phyloP scores from a whole-genome alignment of 129 eudicot genomes.

The Artemisia tridentata region DNA sequence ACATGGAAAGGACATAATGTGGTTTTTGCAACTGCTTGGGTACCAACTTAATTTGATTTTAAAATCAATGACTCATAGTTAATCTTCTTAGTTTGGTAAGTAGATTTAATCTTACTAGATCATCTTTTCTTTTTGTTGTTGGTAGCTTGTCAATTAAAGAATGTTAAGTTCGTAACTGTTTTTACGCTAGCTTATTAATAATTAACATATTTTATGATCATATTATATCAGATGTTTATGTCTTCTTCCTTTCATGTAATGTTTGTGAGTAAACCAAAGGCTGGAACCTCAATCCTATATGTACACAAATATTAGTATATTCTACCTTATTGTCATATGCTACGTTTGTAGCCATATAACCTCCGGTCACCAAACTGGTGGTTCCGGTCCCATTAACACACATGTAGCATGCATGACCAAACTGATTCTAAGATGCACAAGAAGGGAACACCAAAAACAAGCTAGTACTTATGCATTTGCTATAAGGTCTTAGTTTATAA shows the following conservation, averaged over 20 bases:
- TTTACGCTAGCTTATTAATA: conserved; percentile 26
- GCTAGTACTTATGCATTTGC: no score
- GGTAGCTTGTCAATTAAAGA: conserved; percentile 12
- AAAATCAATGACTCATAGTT: conserved; percentile 12
- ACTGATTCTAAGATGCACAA: not conserved
- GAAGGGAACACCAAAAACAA: not conserved
- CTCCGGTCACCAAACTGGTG: not conserved
- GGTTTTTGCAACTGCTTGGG: conserved; percentile 90
- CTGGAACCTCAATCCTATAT: conserved; percentile 18
- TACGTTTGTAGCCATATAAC: not conserved
- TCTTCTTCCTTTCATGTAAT: conserved; percentile 3
- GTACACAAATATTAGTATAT: conserved; percentile 16
- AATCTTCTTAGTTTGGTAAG: conserved; percentile 14
- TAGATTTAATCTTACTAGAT: conserved; percentile 24
- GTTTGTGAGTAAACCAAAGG: conserved; percentile 27
- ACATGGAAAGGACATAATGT: conserved; percentile 99
- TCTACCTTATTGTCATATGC: not conserved
- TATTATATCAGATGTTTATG: conserved; percentile 10
- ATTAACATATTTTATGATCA: conserved; percentile 26
- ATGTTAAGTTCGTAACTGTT: conserved; percentile 16
- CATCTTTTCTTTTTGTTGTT: conserved; percentile 10
- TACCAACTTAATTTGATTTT: conserved; percentile 40
- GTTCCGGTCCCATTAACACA: no score
- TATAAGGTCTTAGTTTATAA: no score
- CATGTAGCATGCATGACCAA: not conserved